A percentile compares a stretch with the other conserved stretches of the same genome.
Evolutionary conservation across 2,329 filamentous ascomycete species (phyloP).

Genomic region (Alternaria conjuncta): DNA sequence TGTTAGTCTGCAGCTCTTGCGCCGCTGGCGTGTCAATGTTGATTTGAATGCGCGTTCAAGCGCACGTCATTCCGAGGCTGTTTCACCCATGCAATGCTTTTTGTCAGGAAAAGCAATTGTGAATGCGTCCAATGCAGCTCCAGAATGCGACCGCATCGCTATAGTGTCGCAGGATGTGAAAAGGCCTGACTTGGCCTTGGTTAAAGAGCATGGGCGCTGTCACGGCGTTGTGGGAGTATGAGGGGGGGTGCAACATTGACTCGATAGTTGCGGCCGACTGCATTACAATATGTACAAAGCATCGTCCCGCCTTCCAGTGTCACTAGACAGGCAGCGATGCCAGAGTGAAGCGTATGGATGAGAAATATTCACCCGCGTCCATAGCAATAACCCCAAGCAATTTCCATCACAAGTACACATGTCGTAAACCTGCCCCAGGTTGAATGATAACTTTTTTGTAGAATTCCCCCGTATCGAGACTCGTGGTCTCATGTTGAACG

Average conservation of each 20-base stretch:
- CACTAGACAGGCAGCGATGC: constrained; percentile 16
- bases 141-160: neutral
- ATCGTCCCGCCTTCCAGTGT: constrained; percentile 13
- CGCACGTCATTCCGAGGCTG: constrained; percentile 28
- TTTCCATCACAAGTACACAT: constrained; percentile 12
- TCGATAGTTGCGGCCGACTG: constrained; percentile 17
- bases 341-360: constrained; percentile 7
- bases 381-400: neutral
- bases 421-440: constrained; percentile 4
- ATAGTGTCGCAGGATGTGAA: neutral
- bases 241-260: constrained; percentile 9
- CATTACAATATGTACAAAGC: constrained; percentile 33
- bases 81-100: neutral
- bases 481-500: constrained; percentile 23
- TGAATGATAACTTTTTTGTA: constrained; percentile 38
- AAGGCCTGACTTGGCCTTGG: neutral
- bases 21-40: neutral
- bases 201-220: neutral
- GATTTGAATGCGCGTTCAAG: neutral
- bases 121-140: neutral
- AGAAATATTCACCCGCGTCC: neutral
- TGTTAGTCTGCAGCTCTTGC: neutral
- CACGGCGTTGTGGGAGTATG: neutral
- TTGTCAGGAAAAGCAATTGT: neutral
- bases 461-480: constrained; percentile 19